A percentile compares a stretch with the other conserved stretches of the same genome.
phyloP scores from a whole-genome alignment of 805 yeast genomes.

The Nakazawaea pomicola region DNA sequence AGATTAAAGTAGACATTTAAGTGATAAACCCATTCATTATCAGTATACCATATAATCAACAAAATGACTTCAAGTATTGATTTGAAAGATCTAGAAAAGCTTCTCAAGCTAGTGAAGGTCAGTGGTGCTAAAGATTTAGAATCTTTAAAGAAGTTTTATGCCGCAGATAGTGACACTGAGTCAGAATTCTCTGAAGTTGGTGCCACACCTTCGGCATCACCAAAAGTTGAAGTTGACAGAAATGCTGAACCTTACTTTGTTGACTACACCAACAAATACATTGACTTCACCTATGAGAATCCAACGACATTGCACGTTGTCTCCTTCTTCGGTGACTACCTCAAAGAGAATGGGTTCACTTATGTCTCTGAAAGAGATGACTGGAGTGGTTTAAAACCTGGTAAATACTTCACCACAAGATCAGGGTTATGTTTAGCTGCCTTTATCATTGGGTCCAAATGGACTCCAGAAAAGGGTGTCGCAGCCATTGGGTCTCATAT shows the following conservation, averaged over 20 bases:
- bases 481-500: conserved; percentile 74
- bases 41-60: not conserved
- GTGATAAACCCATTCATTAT: not conserved
- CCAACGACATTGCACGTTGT: conserved; percentile 80
- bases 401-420: conserved; percentile 63
- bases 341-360: conserved; percentile 57
- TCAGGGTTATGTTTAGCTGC: conserved; percentile 67
- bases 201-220: conserved; percentile 1
- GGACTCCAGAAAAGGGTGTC: conserved; percentile 61
- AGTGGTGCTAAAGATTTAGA: conserved; percentile 5
- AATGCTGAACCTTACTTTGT: conserved; percentile 8
- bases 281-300: conserved; percentile 63
- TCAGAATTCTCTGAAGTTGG: conserved; percentile 1
- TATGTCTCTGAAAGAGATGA: conserved; percentile 59
- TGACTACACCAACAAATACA: conserved; percentile 37
- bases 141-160: conserved; percentile 1
- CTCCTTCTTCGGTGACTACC: conserved; percentile 38
- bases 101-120: conserved; percentile 5
- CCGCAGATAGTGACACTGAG: not conserved
- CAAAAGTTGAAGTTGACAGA: conserved; percentile 4
- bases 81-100: conserved; percentile 4
- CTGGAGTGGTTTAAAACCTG: conserved; percentile 43
- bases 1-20: too few relatives aligned
- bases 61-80: not conserved
- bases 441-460: conserved; percentile 60